Percentiles rank a stretch among this genome's conserved stretches.
These are phyloP conservation scores for Postia placenta DNA, from an alignment of 768 basidiomycete species.

Conservation along the genomic window DNA sequence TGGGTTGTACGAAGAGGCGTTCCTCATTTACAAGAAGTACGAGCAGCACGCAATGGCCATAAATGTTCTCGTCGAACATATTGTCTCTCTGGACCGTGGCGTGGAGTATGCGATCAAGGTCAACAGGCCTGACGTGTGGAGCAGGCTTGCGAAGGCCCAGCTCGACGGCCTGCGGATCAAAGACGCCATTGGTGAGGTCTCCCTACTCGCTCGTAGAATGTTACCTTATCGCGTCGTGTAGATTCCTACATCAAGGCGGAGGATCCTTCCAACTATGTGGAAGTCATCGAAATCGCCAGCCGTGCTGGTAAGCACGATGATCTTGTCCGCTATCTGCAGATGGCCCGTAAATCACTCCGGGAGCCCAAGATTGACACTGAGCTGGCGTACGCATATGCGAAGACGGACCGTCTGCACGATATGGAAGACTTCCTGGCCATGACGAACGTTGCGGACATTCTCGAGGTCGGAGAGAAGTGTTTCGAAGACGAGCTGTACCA, in stretches of 20 bases:
- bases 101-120: slow-evolving; percentile 95
- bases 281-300: slow-evolving; percentile 94
- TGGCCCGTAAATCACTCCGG: slow-evolving; percentile 94
- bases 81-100: slow-evolving; percentile 95
- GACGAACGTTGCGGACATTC: slow-evolving; percentile 97
- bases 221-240: slow-evolving; percentile 19
- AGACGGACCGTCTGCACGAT: slow-evolving; percentile 94
- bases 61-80: slow-evolving; percentile 96
- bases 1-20: slow-evolving; percentile 91
- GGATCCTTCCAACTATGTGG: slow-evolving; percentile 88
- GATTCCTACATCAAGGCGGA: slow-evolving; percentile 98
- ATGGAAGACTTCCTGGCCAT: slow-evolving; percentile 99
- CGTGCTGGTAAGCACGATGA: slow-evolving; percentile 92
- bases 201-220: background rate
- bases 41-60: slow-evolving; percentile 94
- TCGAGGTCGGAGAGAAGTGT: slow-evolving; percentile 98
- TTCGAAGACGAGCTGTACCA: slow-evolving; percentile 98
- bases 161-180: slow-evolving; percentile 97
- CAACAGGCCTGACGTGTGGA: slow-evolving; percentile 96
- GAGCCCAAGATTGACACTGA: slow-evolving; percentile 99
- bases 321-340: slow-evolving; percentile 94
- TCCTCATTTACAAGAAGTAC: slow-evolving; percentile 97
- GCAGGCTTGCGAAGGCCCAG: slow-evolving; percentile 95
- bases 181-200: slow-evolving; percentile 80
- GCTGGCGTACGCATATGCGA: slow-evolving; percentile 96